Conservation (phyloP, 2,329 filamentous ascomycete genomes). For the Scopulariopsis brevicaulis region DNA sequence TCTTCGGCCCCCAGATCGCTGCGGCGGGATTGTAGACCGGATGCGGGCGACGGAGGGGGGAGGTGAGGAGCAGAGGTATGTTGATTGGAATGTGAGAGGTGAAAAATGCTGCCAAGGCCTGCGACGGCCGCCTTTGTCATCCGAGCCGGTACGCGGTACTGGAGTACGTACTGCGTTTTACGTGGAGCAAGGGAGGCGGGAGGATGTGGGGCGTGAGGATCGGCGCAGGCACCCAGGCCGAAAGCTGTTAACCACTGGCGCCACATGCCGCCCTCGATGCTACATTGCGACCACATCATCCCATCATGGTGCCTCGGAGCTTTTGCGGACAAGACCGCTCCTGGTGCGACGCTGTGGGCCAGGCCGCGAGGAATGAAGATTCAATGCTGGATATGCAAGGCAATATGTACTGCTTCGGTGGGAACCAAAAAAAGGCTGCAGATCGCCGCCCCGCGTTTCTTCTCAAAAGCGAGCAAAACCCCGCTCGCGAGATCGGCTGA, state of each 20-base stretch:
- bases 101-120: constrained; percentile 4
- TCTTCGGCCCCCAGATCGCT: constrained; percentile 2
- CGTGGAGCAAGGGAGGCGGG: not conserved
- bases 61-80: not conserved
- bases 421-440: too few species aligned
- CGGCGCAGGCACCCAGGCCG: not conserved
- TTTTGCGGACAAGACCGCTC: too few species aligned
- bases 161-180: not conserved
- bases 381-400: too few species aligned
- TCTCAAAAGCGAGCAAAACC: not conserved
- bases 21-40: not conserved
- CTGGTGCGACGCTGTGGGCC: too few species aligned
- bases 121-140: constrained; percentile 2
- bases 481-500: not conserved
- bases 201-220: not conserved
- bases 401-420: too few species aligned
- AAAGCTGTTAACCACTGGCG: not conserved
- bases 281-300: not conserved
- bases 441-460: not conserved
- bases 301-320: too few species aligned
- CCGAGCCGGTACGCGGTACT: not conserved
- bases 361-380: too few species aligned
- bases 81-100: not conserved
- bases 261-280: not conserved
- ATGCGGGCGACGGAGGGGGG: not conserved